These are phyloP conservation scores for Metschnikowia orientalis DNA, from an alignment of 805 yeast genomes.

Conservation along the genomic window DNA sequence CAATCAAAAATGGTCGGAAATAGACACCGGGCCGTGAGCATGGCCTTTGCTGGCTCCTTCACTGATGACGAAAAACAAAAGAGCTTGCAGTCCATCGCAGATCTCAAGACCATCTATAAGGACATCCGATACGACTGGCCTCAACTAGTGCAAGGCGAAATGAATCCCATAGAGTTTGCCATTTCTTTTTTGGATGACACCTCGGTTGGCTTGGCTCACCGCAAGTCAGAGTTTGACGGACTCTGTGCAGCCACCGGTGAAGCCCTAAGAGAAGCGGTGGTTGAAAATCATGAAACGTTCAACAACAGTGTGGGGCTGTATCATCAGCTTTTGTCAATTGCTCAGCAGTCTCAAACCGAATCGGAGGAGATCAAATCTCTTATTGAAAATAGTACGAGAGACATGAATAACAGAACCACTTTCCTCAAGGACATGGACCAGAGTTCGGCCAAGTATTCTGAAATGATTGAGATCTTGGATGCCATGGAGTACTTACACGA, in stretches of 20 bases:
- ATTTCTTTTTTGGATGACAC: slow-evolving; percentile 78
- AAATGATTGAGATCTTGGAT: slow-evolving; percentile 66
- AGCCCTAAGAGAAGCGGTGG: slow-evolving; percentile 66
- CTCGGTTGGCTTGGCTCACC: slow-evolving; percentile 85
- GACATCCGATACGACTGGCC: slow-evolving; percentile 44
- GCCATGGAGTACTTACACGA: slow-evolving; percentile 57
- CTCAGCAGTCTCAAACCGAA: slow-evolving; percentile 62
- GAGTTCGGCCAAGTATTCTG: slow-evolving; percentile 56
- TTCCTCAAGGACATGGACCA: slow-evolving; percentile 60
- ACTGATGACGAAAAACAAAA: slow-evolving; percentile 18
- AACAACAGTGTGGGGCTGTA: slow-evolving; percentile 83
- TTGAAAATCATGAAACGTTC: slow-evolving; percentile 77
- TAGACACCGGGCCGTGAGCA: slow-evolving; percentile 24
- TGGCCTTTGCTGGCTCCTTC: slow-evolving; percentile 19
- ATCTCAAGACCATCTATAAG: slow-evolving; percentile 33
- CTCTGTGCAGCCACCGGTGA: slow-evolving; percentile 53
- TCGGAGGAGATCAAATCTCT: slow-evolving; percentile 46
- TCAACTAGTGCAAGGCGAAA: slow-evolving; percentile 36
- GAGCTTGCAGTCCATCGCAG: slow-evolving; percentile 22
- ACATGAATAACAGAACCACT: slow-evolving; percentile 51
- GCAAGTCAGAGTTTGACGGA: slow-evolving; percentile 59
- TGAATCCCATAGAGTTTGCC: slow-evolving; percentile 84
- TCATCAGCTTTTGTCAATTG: slow-evolving; percentile 59
- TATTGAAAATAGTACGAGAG: slow-evolving; percentile 45
- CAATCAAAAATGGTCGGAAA: slow-evolving; percentile 14